A percentile compares a stretch with the other conserved stretches of the same genome.
Evolutionary conservation across 208 protist species (phyloP).

Genomic region (Hexamita inflata): DNA sequence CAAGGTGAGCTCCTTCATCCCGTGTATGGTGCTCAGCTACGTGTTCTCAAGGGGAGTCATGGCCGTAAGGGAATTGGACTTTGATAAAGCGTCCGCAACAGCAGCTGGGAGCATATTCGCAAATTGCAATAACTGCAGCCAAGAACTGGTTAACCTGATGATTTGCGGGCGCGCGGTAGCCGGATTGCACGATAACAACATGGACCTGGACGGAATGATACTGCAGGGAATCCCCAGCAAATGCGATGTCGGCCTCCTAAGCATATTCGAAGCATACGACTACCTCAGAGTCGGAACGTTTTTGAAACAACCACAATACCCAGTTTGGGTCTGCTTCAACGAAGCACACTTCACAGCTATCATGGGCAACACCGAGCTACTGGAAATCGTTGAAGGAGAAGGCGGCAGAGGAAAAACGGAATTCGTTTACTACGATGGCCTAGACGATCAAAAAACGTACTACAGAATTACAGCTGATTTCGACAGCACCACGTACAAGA

Average conservation of each 20-base stretch:
- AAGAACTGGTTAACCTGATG: slow-evolving; percentile 6
- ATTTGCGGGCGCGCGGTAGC: not conserved
- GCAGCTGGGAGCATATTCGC: not conserved
- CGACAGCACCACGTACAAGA: not conserved
- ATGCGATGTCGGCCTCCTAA: not conserved
- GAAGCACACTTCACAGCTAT: slow-evolving; percentile 4
- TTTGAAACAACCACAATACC: not conserved
- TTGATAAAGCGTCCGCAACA: not conserved
- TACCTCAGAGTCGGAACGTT: not conserved
- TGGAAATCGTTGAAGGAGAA: not conserved
- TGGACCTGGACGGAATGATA: not conserved
- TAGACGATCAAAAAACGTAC: not conserved
- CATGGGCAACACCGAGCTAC: not conserved
- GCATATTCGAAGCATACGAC: not conserved
- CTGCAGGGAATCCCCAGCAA: not conserved
- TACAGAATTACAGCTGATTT: not conserved
- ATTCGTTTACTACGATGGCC: not conserved
- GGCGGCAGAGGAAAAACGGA: not conserved
- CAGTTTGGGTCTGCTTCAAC: slow-evolving; percentile 8
- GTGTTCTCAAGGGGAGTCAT: not conserved
- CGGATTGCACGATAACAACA: not conserved
- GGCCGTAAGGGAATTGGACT: not conserved
- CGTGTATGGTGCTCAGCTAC: not conserved
- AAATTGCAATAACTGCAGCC: not conserved
- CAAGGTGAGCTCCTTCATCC: not conserved